Evolutionary conservation across 2,329 filamentous ascomycete species (phyloP).

Genomic region (Talaromyces marneffei): DNA sequence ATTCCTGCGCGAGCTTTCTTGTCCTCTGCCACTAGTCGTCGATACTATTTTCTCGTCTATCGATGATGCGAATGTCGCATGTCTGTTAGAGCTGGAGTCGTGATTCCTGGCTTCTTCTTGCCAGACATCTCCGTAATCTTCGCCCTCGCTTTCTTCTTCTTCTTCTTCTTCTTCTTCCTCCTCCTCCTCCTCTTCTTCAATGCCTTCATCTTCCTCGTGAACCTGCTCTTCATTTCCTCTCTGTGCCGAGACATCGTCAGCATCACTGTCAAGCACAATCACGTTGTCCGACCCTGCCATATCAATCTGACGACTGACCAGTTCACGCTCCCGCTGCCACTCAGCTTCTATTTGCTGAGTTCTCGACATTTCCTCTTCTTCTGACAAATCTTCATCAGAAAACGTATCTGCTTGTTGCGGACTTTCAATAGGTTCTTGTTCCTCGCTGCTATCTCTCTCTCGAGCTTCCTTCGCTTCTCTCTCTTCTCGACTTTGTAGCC

Average conservation of each 20-base stretch:
- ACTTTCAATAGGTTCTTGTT: background rate
- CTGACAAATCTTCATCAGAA: background rate
- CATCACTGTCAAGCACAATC: constrained; percentile 42
- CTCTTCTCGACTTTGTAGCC: background rate
- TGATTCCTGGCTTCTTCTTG: constrained; percentile 41
- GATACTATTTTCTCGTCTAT: constrained; percentile 19
- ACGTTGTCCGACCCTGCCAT: constrained; percentile 39
- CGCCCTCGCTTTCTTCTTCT: constrained; percentile 31
- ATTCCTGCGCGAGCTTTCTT: background rate
- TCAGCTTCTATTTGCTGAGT: constrained; percentile 33
- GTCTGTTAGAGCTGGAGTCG: constrained; percentile 25
- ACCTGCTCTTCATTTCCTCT: constrained; percentile 13
- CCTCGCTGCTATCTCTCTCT: background rate
- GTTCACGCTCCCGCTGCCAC: constrained; percentile 43
- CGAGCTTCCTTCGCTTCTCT: background rate
- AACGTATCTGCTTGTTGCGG: background rate
- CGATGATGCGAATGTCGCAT: constrained; percentile 19
- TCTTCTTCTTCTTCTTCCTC: constrained; percentile 15
- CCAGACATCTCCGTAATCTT: constrained; percentile 44
- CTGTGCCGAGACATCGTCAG: constrained; percentile 16
- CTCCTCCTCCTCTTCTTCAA: no score
- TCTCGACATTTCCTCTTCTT: constrained; percentile 12
- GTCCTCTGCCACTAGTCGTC: background rate
- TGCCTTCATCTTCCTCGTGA: constrained; percentile 8
- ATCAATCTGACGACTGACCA: constrained; percentile 40